Base-by-base conservation (phyloP, 2,329 filamentous ascomycete genomes). In the Lojkania enalia region DNA sequence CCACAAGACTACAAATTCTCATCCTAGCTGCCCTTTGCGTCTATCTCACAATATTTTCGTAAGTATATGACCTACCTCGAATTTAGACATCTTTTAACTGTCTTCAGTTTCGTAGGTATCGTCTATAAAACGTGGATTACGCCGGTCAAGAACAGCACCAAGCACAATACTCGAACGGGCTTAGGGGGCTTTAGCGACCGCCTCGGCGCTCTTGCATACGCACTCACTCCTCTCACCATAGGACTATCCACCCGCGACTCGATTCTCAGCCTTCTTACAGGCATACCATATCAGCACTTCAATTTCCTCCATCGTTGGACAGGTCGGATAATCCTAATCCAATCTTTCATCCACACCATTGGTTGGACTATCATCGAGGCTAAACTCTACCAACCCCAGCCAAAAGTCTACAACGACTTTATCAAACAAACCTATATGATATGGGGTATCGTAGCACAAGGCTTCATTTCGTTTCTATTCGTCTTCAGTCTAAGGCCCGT, bases 231-330 rank as follows among this genome's bases (percentile, higher is more conserved):
- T 0, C 74, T 90, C 0, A 84, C 84, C 0, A 71, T 90, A 20
- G 68, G 87, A 36, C 75, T 90, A 11, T 77, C 80, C n/a, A 84
- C 76, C 45, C 78, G 87, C 30, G 87, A 90, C 62, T 87, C 83
- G 0, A 72, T 90, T 2, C 76, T 90, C 3, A 86, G 83, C 0
- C 63, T 87, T 12, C 66, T 88, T 37, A 90, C 86, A 0, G 87
- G 87, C 1, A 75, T 90, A 0, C 86, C 87, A 0, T 88, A 89
- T 58, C 86, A 90, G 30, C 81, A 79, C 57, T 89, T 90, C 76
- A 85, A 87, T 67, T 90, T 90, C 60, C 71, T 90, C 15, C 87
- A 90, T 64, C 83, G 86, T 21, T 90, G 87, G 87, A 72, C 85
- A 0, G 87, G 87, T 5, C 85, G 86, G 49, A 76, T 90, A 57